A percentile compares a stretch with the other conserved stretches of the same genome.
phyloP scores from a whole-genome alignment of 163 green algal genomes.

The Smithsoniella earleae region DNA sequence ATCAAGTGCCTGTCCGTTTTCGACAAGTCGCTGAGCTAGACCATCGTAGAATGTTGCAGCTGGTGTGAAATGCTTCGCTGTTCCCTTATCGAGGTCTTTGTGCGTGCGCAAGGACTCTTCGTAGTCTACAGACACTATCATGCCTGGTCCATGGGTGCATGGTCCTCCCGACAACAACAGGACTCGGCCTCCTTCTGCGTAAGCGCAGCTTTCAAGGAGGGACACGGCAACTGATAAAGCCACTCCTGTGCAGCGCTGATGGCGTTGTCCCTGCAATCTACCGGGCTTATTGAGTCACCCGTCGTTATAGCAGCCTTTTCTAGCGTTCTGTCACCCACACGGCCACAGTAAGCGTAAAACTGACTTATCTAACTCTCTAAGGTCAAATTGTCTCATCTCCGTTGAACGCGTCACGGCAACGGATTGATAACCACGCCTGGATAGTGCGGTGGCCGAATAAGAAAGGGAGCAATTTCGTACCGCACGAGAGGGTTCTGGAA shows the following conservation, averaged over 20 bases:
- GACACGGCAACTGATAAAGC: conserved; percentile 53
- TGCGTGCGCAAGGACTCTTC: conserved; percentile 81
- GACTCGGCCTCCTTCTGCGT: conserved; percentile 60
- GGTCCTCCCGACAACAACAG: conserved; percentile 87
- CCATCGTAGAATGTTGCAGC: conserved; percentile 78
- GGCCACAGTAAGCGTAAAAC: too few species aligned
- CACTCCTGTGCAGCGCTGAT: conserved; percentile 7
- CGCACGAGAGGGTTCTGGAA: conserved; percentile 3
- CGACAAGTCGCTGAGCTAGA: conserved; percentile 69
- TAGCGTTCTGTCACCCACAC: too few species aligned
- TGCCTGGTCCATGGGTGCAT: conserved; percentile 77
- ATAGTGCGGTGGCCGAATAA: too few species aligned
- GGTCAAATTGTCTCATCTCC: too few species aligned
- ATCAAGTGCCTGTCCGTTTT: conserved; percentile 81
- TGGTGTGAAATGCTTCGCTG: conserved; percentile 72
- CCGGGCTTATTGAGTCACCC: neutral
- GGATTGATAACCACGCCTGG: too few species aligned
- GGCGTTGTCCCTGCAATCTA: neutral
- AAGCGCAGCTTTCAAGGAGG: conserved; percentile 63
- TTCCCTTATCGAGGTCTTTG: conserved; percentile 86
- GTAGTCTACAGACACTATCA: conserved; percentile 80
- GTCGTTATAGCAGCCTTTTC: too few species aligned
- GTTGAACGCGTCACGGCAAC: too few species aligned
- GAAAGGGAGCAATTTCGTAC: too few species aligned
- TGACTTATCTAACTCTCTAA: too few species aligned